Percentiles rank a stretch among this genome's conserved stretches.
Evolutionary conservation across 257 asterid species (phyloP).

Genomic region (Scutellaria galericulata): DNA sequence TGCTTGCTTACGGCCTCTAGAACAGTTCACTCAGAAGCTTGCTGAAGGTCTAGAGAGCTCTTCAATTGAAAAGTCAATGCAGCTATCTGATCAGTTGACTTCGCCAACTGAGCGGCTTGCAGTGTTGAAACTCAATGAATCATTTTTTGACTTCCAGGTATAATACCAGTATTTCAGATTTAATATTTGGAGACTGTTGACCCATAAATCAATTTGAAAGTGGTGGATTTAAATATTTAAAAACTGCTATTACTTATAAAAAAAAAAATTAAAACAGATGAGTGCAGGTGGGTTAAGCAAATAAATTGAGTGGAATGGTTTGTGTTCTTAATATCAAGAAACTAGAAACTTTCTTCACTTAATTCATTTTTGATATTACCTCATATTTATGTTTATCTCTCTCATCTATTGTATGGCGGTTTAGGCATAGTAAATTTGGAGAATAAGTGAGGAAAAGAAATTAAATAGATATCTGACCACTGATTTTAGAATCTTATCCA

Average conservation of each 20-base stretch:
- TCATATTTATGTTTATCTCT: not conserved
- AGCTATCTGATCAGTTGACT: conserved; percentile 70
- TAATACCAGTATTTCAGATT: conserved; percentile 11
- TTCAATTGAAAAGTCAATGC: conserved; percentile 60
- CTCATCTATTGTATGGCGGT: not conserved
- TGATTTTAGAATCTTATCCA: not conserved
- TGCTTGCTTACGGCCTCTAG: conserved; percentile 74
- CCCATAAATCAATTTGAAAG: not conserved
- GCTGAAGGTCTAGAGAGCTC: conserved; percentile 72
- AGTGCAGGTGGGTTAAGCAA: not conserved
- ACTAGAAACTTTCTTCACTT: not conserved
- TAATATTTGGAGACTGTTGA: conserved; percentile 7
- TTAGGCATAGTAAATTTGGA: not conserved
- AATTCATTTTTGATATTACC: not conserved
- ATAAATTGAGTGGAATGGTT: not conserved
- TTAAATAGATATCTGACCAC: not conserved
- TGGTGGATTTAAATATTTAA: not conserved
- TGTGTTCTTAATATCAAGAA: not conserved
- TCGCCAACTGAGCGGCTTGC: conserved; percentile 69
- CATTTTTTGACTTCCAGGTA: conserved; percentile 86
- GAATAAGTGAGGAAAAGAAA: not conserved
- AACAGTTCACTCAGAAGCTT: conserved; percentile 63
- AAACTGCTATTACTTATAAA: not conserved
- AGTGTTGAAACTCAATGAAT: conserved; percentile 57
- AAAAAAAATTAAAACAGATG: not conserved